Conservation (phyloP, 768 basidiomycete species). For the Mycena crocata region DNA sequence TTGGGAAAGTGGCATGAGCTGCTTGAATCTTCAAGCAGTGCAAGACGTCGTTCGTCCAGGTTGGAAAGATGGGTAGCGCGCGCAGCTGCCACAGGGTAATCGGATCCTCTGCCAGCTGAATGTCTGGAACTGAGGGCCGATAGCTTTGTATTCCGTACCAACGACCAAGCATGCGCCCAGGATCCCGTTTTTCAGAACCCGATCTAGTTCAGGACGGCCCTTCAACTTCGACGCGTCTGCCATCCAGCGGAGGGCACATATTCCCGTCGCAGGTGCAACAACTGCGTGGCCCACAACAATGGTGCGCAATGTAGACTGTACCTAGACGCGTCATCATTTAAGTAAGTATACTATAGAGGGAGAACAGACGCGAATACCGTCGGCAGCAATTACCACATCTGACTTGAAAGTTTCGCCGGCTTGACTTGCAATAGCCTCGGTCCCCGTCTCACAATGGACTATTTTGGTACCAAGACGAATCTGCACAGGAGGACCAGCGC, state of each 20-base stretch:
- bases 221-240: conserved; percentile 11
- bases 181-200: conserved; percentile 13
- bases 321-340: too few relatives aligned
- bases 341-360: too few relatives aligned
- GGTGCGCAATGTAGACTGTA: conserved; percentile 16
- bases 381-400: too few relatives aligned
- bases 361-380: too few relatives aligned
- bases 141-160: neutral
- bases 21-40: conserved; percentile 8
- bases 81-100: conserved; percentile 19
- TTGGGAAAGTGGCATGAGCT: conserved; percentile 15
- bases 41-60: conserved; percentile 9
- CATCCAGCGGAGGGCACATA: conserved; percentile 19
- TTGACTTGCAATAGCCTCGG: neutral
- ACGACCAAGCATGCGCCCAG: neutral
- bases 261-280: neutral
- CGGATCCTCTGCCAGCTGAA: conserved; percentile 12
- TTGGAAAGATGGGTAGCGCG: conserved; percentile 6
- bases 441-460: neutral
- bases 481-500: neutral
- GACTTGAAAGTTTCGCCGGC: neutral
- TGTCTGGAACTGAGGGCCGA: neutral
- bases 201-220: conserved; percentile 9
- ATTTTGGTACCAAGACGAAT: neutral
- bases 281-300: conserved; percentile 10